Base-by-base conservation (phyloP, 176 grass and related monocot genomes). In the Bonia amplexicaulis region DNA sequence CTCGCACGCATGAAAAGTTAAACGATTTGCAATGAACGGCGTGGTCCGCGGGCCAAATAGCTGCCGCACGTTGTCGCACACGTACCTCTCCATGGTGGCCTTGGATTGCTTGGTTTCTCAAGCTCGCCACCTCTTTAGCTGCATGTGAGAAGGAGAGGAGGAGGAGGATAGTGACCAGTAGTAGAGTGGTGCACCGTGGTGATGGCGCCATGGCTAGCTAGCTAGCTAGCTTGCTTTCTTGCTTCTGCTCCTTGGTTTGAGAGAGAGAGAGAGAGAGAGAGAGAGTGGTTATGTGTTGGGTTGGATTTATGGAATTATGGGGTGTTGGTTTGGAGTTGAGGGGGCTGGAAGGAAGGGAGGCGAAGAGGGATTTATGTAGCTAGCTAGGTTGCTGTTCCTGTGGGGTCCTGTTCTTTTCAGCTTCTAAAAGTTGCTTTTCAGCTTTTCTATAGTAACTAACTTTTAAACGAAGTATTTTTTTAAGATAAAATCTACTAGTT, bases 231-330 rank as follows among this genome's bases (percentile, higher is more conserved):
- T 68, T 45, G 27, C 23, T 22, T 6, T 5, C 19, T 72, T 40
- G 8, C 40, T 54, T 15, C 37, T 59, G 44, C 35, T 69, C n/a
- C 12, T 37, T 47, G 45, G 22, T 40, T 14, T 39, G 14, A 35
- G 47, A 57, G 20, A 46, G 40, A 70, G 4, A 33, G 31, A 33
- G 31, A 33, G 31, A 33, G 13, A 48, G 12, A 65, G 23, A 51
- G 44, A 47, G 60, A 59, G 62, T 67, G 78, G 62, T 77, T 67
- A 54, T 58, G 62, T n/a, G 73, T 16, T 69, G 73, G 69, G 49
- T 33, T 78, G 74, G 84, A 85, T 85, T 85, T n/a, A n/a, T n/a
- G n/a, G n/a, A n/a, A n/a, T n/a, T 79, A 71, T 79, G 26, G 52
- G 17, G 37, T 71, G 69, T 83, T 66, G 46, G 71, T 75, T 84